A percentile compares a stretch with the other conserved stretches of the same genome.
Evolutionary conservation across 202 grass and related monocot species (phyloP).

Genomic region (Carex arenaria): DNA sequence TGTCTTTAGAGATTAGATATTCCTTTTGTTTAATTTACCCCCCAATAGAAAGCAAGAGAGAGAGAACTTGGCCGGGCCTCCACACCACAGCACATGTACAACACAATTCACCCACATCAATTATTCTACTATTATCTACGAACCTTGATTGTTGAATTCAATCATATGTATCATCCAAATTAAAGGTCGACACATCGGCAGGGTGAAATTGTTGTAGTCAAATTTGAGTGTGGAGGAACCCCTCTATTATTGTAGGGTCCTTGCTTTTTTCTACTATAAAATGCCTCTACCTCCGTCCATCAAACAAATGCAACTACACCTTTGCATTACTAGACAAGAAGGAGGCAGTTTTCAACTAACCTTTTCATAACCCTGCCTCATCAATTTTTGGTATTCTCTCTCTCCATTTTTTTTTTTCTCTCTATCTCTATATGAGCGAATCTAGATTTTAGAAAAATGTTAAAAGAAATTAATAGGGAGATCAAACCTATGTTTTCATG

Average conservation of each 20-base stretch:
- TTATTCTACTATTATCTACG: neutral
- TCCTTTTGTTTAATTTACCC: neutral
- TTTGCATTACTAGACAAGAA: conserved; percentile 33
- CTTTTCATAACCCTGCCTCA: conserved; percentile 21
- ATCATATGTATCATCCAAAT: no score
- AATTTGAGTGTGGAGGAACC: neutral
- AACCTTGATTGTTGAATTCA: no score
- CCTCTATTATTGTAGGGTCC: conserved; percentile 59
- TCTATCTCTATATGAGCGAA: neutral
- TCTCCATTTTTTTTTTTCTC: conserved; percentile 8
- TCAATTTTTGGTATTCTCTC: conserved; percentile 37
- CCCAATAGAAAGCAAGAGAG: neutral
- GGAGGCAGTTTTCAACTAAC: conserved; percentile 24
- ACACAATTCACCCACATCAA: neutral
- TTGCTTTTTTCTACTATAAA: conserved; percentile 59
- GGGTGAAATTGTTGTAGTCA: neutral
- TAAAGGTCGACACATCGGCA: neutral
- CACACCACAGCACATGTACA: conserved; percentile 27
- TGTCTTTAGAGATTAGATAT: neutral
- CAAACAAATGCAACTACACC: conserved; percentile 36
- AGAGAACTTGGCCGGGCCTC: conserved; percentile 39
- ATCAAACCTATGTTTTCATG: neutral
- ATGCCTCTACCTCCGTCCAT: conserved; percentile 29
- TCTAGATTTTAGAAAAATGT: neutral
- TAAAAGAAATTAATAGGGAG: neutral